Evolutionary conservation across 2,329 filamentous ascomycete species (phyloP).

Genomic region (Curvularia eragrostidis): DNA sequence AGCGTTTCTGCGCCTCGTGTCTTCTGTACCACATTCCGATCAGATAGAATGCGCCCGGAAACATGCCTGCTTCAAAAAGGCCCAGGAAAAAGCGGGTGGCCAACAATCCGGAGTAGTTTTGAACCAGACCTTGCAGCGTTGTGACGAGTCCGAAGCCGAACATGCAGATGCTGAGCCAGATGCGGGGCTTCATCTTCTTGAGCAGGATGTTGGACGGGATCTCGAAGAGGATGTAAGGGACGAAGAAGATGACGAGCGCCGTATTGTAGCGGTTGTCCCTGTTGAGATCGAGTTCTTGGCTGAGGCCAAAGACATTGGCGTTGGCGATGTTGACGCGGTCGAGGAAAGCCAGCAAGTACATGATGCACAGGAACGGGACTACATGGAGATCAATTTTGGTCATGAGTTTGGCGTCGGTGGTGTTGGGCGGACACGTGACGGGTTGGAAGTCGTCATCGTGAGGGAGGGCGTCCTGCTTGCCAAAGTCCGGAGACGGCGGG

Average conservation of each 20-base stretch:
- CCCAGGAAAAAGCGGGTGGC: constrained; percentile 84
- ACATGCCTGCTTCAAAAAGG: constrained; percentile 61
- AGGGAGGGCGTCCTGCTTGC: constrained; percentile 24
- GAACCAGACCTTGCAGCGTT: constrained; percentile 76
- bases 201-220: constrained; percentile 61
- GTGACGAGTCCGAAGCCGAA: constrained; percentile 73
- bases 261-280: constrained; percentile 57
- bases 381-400: constrained; percentile 57
- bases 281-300: constrained; percentile 53
- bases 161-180: constrained; percentile 78
- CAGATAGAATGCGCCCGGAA: constrained; percentile 67
- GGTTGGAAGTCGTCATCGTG: constrained; percentile 50
- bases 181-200: constrained; percentile 59
- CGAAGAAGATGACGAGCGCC: constrained; percentile 62
- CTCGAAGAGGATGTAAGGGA: constrained; percentile 61
- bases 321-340: constrained; percentile 62
- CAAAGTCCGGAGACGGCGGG: constrained; percentile 24
- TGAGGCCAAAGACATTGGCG: constrained; percentile 60
- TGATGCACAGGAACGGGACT: constrained; percentile 58
- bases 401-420: constrained; percentile 57
- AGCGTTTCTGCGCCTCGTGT: constrained; percentile 86
- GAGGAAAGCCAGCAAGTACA: constrained; percentile 60
- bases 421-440: constrained; percentile 56
- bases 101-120: constrained; percentile 78
- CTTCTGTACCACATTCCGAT: constrained; percentile 91